These are phyloP conservation scores for Platanthera zijinensis DNA, from an alignment of 106 monocot genomes.

Conservation along the genomic window DNA sequence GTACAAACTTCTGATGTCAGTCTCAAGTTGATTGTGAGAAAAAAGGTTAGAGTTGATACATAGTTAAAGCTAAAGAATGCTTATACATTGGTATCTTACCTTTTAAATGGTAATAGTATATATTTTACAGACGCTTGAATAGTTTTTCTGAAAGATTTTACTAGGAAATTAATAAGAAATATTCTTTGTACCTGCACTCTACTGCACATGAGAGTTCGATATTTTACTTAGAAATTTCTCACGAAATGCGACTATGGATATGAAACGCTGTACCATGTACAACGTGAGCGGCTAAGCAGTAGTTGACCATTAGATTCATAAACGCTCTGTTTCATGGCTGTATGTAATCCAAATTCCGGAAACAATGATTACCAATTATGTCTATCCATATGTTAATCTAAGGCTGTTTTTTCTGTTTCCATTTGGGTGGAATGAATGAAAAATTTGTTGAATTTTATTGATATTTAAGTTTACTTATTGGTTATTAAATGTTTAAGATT, in stretches of 20 bases:
- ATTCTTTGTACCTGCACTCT: not conserved
- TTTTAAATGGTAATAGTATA: not conserved
- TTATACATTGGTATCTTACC: not conserved
- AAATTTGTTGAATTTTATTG: too few relatives aligned
- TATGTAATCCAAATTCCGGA: not conserved
- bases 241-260: not conserved
- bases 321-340: not conserved
- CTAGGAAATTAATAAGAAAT: not conserved
- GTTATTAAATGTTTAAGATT: too few relatives aligned
- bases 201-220: not conserved
- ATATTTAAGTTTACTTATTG: too few relatives aligned
- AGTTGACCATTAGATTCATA: not conserved
- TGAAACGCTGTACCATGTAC: not conserved
- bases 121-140: not conserved
- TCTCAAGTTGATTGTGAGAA: not conserved
- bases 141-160: not conserved
- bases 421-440: too few relatives aligned
- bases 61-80: not conserved
- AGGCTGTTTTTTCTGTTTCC: not conserved
- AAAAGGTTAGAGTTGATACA: not conserved
- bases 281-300: not conserved
- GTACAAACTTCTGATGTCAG: not conserved
- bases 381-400: not conserved
- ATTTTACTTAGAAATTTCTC: not conserved
- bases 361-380: too few relatives aligned